Conservation (phyloP, 352 stramenopile genomes). For the Globisporangium alternatum region DNA sequence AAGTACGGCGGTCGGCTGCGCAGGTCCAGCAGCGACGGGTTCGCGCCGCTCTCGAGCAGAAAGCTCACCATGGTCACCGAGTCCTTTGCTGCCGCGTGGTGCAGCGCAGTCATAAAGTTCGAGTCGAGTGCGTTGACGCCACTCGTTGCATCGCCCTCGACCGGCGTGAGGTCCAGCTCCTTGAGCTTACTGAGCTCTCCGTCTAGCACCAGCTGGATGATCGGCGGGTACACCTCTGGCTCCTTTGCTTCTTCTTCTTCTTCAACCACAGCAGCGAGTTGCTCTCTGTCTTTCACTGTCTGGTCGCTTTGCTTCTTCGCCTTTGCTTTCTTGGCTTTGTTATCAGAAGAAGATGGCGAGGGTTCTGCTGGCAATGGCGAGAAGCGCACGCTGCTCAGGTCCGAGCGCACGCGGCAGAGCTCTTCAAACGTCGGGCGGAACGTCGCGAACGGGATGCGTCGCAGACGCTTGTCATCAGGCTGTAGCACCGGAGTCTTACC, state of each 20-base stretch:
- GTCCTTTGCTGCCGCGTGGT: conserved; percentile 60
- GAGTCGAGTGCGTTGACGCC: conserved; percentile 53
- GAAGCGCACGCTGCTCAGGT: conserved; percentile 67
- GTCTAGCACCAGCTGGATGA: conserved; percentile 42
- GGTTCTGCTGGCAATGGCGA: conserved; percentile 37
- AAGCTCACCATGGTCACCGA: conserved; percentile 48
- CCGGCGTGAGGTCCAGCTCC: conserved; percentile 29
- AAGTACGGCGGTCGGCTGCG: conserved; percentile 88
- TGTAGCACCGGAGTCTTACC: conserved; percentile 67
- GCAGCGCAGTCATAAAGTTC: conserved; percentile 75
- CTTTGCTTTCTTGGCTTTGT: conserved; percentile 36
- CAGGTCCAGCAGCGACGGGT: conserved; percentile 83
- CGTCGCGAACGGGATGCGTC: conserved; percentile 81
- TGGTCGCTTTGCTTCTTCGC: conserved; percentile 21
- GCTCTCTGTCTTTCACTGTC: conserved; percentile 4
- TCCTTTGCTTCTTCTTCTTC: conserved; percentile 20
- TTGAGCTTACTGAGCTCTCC: conserved; percentile 36
- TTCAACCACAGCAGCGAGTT: conserved; percentile 6
- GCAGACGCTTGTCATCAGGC: conserved; percentile 57
- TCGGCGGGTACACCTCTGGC: conserved; percentile 21
- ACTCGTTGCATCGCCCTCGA: conserved; percentile 4
- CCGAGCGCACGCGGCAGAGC: conserved; percentile 67
- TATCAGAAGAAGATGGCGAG: conserved; percentile 11
- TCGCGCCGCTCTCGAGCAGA: conserved; percentile 79
- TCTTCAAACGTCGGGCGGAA: conserved; percentile 87